These are phyloP conservation scores for Selenicereus undatus DNA, from an alignment of 148 eudicot species.

Conservation along the genomic window DNA sequence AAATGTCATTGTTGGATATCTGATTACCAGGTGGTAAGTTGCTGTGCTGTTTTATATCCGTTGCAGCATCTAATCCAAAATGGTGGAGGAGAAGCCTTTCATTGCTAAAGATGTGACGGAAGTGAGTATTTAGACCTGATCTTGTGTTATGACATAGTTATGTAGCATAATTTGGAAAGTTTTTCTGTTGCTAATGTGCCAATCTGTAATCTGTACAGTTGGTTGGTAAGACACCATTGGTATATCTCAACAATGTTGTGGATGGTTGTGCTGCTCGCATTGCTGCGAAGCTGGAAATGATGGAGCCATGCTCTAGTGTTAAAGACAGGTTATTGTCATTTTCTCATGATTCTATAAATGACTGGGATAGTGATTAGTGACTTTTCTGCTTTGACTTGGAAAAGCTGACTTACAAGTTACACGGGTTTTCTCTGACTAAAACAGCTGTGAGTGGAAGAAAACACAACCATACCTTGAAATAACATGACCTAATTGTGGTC, in stretches of 20 bases:
- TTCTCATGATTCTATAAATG: not conserved
- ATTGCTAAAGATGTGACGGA: constrained; percentile 75
- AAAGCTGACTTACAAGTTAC: not conserved
- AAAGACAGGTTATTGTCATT: constrained; percentile 53
- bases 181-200: not conserved
- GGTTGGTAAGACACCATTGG: constrained; percentile 84
- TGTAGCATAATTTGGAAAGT: not conserved
- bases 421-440: not conserved
- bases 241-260: constrained; percentile 67
- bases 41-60: constrained; percentile 4
- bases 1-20: too few relatives aligned
- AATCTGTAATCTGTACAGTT: constrained; percentile 36
- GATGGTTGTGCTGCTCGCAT: constrained; percentile 83
- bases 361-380: not conserved
- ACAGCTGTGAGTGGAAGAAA: not conserved
- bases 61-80: constrained; percentile 22
- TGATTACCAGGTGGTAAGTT: not conserved
- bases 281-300: constrained; percentile 79
- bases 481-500: not conserved
- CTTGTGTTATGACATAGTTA: not conserved
- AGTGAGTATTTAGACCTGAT: constrained; percentile 28
- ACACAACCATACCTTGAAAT: not conserved
- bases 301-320: constrained; percentile 94
- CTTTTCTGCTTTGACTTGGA: not conserved
- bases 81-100: constrained; percentile 43